Evolutionary conservation across 768 basidiomycete species (phyloP).

Genomic region (Cyathus striatus): DNA sequence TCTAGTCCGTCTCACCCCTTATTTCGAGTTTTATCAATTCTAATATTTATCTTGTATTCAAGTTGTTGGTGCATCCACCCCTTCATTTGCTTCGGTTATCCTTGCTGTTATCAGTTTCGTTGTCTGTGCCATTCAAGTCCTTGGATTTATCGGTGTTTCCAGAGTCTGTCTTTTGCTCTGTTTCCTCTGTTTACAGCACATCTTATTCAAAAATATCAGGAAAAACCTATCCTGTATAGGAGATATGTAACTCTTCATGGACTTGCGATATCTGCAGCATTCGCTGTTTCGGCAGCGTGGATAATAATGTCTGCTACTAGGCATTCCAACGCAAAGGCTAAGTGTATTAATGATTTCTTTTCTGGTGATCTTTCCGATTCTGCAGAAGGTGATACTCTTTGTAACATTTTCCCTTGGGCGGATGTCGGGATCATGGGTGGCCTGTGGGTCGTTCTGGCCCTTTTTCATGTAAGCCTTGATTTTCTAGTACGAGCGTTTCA

Average conservation of each 20-base stretch:
- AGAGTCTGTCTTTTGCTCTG: slow-evolving; percentile 39
- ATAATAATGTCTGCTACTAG: slow-evolving; percentile 73
- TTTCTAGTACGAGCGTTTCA: slow-evolving; percentile 1
- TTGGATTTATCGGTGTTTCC: slow-evolving; percentile 85
- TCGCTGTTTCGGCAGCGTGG: slow-evolving; percentile 78
- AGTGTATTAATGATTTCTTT: slow-evolving; percentile 63
- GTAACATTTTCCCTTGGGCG: slow-evolving; percentile 89
- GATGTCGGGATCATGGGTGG: slow-evolving; percentile 89
- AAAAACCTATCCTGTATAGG: slow-evolving; percentile 59
- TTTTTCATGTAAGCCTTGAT: slow-evolving; percentile 58
- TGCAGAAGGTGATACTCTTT: slow-evolving; percentile 66
- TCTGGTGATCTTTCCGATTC: slow-evolving; percentile 25
- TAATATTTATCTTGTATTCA: slow-evolving; percentile 2
- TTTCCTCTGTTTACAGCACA: slow-evolving; percentile 3
- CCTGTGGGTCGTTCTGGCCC: slow-evolving; percentile 77
- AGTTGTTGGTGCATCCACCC: slow-evolving; percentile 88
- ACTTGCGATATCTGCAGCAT: slow-evolving; percentile 48
- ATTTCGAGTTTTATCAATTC: background rate
- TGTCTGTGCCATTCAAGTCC: slow-evolving; percentile 67
- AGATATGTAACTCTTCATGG: slow-evolving; percentile 68
- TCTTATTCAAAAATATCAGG: no score
- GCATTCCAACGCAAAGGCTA: slow-evolving; percentile 64
- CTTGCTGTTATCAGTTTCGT: slow-evolving; percentile 75
- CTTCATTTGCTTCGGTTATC: slow-evolving; percentile 68
- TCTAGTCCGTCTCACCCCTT: slow-evolving; percentile 46